phyloP scores from a whole-genome alignment of 192 early-diverging fungal genomes.

The Coemansia sp. region DNA sequence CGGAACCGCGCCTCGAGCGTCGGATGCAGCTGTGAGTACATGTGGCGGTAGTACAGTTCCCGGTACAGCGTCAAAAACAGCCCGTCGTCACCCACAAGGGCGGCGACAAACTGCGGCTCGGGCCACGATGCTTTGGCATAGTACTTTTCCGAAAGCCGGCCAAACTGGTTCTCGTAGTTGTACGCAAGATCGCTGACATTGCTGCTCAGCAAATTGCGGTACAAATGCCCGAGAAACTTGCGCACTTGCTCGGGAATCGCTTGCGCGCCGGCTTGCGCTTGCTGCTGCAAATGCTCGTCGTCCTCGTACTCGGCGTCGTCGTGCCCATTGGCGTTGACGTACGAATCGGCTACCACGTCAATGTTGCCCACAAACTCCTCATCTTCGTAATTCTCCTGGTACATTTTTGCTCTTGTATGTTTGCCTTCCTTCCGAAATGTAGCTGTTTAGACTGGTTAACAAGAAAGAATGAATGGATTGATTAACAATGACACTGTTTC shows the following conservation, averaged over 20 bases:
- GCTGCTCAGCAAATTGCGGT: constrained; percentile 75
- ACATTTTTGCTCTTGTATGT: constrained; percentile 24
- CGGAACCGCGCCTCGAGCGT: constrained; percentile 86
- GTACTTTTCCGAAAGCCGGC: constrained; percentile 88
- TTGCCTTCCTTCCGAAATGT: too few relatives aligned
- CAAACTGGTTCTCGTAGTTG: constrained; percentile 89
- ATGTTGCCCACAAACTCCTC: constrained; percentile 54
- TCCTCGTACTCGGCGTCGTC: constrained; percentile 37
- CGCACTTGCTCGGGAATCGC: constrained; percentile 80
- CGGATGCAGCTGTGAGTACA: constrained; percentile 88
- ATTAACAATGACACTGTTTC: too few relatives aligned
- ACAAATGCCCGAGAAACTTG: constrained; percentile 81
- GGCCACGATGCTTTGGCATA: constrained; percentile 89
- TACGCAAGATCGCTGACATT: constrained; percentile 82
- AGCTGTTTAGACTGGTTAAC: too few relatives aligned
- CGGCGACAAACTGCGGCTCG: constrained; percentile 76
- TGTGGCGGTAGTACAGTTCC: constrained; percentile 96
- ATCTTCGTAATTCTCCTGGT: constrained; percentile 47
- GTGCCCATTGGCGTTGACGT: constrained; percentile 36
- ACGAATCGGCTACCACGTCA: constrained; percentile 47
- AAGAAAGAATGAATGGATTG: too few relatives aligned
- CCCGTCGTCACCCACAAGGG: constrained; percentile 75
- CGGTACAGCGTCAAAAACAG: constrained; percentile 92
- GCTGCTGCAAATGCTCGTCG: constrained; percentile 35
- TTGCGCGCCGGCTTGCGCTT: constrained; percentile 47